These are phyloP conservation scores for Eucalyptus globulus DNA, from an alignment of 345 rosid genomes.

Conservation along the genomic window DNA sequence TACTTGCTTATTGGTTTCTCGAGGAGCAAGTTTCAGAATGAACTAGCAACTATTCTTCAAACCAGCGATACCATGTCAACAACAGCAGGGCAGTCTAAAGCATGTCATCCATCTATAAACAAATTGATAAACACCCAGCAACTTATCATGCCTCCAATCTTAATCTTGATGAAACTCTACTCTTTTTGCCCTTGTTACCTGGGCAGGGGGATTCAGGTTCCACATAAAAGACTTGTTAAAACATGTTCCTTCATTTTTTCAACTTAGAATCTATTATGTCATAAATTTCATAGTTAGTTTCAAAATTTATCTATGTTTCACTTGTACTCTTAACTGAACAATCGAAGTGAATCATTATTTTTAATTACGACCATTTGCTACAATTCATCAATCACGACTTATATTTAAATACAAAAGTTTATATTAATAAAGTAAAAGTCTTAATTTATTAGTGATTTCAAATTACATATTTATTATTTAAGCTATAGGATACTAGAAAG, in stretches of 20 bases:
- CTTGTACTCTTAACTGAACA: rapidly evolving
- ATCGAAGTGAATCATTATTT: rapidly evolving
- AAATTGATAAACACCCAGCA: not conserved
- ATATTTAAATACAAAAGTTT: no score
- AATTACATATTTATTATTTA: no score
- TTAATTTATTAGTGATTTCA: no score
- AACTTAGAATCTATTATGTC: no score
- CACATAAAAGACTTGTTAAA: no score
- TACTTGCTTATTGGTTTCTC: not conserved
- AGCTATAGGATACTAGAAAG: rapidly evolving
- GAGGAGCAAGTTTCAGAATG: not conserved
- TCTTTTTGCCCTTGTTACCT: not conserved
- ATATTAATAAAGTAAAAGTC: no score
- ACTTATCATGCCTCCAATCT: not conserved
- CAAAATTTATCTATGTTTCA: no score
- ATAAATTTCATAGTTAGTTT: no score
- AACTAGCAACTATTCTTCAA: not conserved
- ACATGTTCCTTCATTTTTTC: rapidly evolving
- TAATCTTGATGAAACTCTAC: not conserved
- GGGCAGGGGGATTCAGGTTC: no score
- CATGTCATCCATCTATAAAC: not conserved
- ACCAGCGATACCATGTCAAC: not conserved
- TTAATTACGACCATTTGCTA: rapidly evolving
- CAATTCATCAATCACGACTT: rapidly evolving
- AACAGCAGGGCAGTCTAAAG: not conserved